Percentiles rank a stretch among this genome's conserved stretches.
phyloP scores from a whole-genome alignment of 176 grass and related monocot genomes.

The Poa annua region DNA sequence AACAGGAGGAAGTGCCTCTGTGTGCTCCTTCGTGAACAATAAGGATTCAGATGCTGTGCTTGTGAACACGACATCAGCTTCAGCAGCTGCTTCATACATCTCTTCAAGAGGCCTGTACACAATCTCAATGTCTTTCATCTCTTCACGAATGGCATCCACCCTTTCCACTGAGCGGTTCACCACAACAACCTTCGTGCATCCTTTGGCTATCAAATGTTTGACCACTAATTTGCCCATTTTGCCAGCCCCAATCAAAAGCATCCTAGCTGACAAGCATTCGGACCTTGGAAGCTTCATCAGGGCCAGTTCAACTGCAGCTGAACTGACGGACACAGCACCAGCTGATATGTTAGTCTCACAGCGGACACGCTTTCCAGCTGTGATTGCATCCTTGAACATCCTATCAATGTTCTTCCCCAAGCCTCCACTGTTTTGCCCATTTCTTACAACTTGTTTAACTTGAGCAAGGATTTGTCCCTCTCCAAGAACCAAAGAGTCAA shows the following conservation, averaged over 20 bases:
- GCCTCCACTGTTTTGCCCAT: constrained; percentile 75
- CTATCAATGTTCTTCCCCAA: constrained; percentile 92
- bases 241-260: constrained; percentile 84
- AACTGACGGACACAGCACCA: constrained; percentile 93
- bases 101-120: constrained; percentile 75
- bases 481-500: constrained; percentile 85
- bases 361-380: constrained; percentile 83
- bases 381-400: constrained; percentile 98
- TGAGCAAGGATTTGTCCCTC: constrained; percentile 92
- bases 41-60: constrained; percentile 83
- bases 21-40: constrained; percentile 70
- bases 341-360: constrained; percentile 85
- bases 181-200: constrained; percentile 83
- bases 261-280: constrained; percentile 59
- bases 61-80: constrained; percentile 76
- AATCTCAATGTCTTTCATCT: constrained; percentile 83
- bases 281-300: constrained; percentile 85
- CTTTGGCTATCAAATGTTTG: constrained; percentile 86
- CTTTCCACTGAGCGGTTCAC: constrained; percentile 89
- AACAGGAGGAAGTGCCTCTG: constrained; percentile 52
- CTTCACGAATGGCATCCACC: constrained; percentile 69
- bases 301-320: constrained; percentile 87
- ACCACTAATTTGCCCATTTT: constrained; percentile 94
- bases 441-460: constrained; percentile 90
- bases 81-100: constrained; percentile 72